phyloP scores from a whole-genome alignment of 495 filamentous ascomycete genomes.

The Hypoxylon lenormandii region DNA sequence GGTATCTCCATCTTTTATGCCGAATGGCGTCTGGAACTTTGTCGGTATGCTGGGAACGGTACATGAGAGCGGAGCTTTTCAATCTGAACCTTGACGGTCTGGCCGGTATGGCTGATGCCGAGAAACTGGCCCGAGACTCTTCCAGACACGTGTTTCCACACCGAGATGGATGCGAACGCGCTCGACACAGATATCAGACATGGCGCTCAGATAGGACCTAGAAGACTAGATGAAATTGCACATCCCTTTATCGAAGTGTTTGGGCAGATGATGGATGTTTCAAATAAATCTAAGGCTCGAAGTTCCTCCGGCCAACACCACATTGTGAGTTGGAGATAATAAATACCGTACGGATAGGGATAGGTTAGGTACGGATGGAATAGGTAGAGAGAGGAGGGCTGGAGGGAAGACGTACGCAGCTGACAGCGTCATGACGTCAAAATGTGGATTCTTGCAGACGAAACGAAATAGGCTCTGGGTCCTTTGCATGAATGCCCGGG shows the following conservation, averaged over 20 bases:
- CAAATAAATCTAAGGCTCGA: too few species aligned
- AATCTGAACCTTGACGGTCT: conserved; percentile 23
- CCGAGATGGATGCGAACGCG: neutral
- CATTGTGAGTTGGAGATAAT: too few species aligned
- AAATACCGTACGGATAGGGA: neutral
- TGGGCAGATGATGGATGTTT: too few species aligned
- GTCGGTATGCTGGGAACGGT: conserved; percentile 9
- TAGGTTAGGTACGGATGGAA: conserved; percentile 1
- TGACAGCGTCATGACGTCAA: conserved; percentile 40
- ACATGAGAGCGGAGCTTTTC: conserved; percentile 17
- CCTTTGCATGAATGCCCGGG: conserved; percentile 32
- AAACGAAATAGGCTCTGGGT: conserved; percentile 33
- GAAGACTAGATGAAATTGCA: too few species aligned
- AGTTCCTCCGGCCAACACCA: too few species aligned
- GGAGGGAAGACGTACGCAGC: conserved; percentile 15
- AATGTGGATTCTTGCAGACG: conserved; percentile 36
- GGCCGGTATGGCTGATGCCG: conserved; percentile 25
- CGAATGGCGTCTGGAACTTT: conserved; percentile 22
- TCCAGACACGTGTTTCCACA: neutral
- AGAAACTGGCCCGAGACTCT: conserved; percentile 18
- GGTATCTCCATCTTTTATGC: conserved; percentile 23
- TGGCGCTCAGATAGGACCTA: too few species aligned
- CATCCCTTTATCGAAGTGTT: neutral
- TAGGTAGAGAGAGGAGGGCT: conserved; percentile 8
- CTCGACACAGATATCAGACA: too few species aligned